A percentile compares a stretch with the other conserved stretches of the same genome.
Conservation (phyloP, 1,139 yeast genomes). For the Spencermartinsiella ligniputridi region DNA sequence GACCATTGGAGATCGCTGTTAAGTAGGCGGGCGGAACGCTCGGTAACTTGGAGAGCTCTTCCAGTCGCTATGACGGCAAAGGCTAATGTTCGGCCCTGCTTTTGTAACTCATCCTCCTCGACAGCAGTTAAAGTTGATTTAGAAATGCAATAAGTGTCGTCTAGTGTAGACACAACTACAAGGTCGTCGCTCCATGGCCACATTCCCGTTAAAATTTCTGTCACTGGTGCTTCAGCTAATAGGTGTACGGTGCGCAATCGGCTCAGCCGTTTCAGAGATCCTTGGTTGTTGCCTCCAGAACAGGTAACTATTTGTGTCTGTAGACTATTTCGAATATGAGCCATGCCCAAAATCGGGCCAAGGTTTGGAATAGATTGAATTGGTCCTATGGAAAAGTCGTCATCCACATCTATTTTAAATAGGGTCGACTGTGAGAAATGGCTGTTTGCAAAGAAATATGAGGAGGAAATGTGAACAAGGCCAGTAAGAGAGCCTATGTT, state of each 20-base stretch:
- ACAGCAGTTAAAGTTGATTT: not conserved
- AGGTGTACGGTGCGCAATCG: not conserved
- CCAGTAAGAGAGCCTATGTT: constrained; percentile 14
- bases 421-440: constrained; percentile 14
- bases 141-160: not conserved
- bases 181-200: not conserved
- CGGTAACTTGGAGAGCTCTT: not conserved
- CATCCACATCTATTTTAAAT: constrained; percentile 11
- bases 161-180: not conserved
- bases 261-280: not conserved
- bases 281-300: not conserved
- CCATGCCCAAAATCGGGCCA: constrained; percentile 13
- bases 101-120: not conserved
- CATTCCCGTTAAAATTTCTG: not conserved
- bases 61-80: not conserved
- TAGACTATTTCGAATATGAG: not conserved
- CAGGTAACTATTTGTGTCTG: not conserved
- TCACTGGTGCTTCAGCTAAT: not conserved
- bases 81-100: not conserved
- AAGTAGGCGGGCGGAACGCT: not conserved
- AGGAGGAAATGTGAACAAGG: constrained; percentile 16
- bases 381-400: not conserved
- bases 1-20: not conserved
- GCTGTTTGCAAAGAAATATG: constrained; percentile 18
- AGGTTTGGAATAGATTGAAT: constrained; percentile 7